Conservation (phyloP, 2,329 filamentous ascomycete genomes). For the Thelonectria rubi region DNA sequence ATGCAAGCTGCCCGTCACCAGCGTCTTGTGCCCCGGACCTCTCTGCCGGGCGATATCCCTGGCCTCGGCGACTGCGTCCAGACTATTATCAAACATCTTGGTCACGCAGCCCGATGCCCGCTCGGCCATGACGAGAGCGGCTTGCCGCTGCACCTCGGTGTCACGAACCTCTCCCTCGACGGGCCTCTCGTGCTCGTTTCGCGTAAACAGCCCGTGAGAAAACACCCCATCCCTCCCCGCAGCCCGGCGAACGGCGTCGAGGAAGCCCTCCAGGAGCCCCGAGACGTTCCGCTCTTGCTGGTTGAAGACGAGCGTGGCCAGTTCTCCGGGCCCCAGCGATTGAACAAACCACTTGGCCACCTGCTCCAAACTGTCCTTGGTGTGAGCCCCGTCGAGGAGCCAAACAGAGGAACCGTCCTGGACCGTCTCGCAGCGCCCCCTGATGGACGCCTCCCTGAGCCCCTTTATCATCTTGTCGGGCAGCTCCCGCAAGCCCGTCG, state of each 20-base stretch:
- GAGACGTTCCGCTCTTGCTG: conserved; percentile 85
- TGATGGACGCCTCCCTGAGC: conserved; percentile 71
- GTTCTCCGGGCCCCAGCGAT: conserved; percentile 47
- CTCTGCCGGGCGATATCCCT: conserved; percentile 50
- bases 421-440: conserved; percentile 81
- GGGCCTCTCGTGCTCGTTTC: conserved; percentile 64
- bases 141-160: conserved; percentile 70
- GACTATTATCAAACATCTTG: conserved; percentile 71
- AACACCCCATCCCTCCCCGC: conserved; percentile 61
- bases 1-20: conserved; percentile 87
- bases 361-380: conserved; percentile 80
- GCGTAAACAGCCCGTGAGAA: conserved; percentile 80
- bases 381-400: conserved; percentile 91
- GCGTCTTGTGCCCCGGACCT: conserved; percentile 61
- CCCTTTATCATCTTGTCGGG: conserved; percentile 66
- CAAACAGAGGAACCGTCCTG: conserved; percentile 66
- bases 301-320: conserved; percentile 81
- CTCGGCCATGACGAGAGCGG: conserved; percentile 68
- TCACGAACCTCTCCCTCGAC: conserved; percentile 53
- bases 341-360: conserved; percentile 80
- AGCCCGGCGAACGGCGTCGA: conserved; percentile 60
- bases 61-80: conserved; percentile 71
- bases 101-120: conserved; percentile 58
- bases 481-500: conserved; percentile 37
- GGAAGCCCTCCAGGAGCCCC: conserved; percentile 69